Base-by-base conservation (phyloP, 768 basidiomycete genomes). In the Crucibulum laeve region DNA sequence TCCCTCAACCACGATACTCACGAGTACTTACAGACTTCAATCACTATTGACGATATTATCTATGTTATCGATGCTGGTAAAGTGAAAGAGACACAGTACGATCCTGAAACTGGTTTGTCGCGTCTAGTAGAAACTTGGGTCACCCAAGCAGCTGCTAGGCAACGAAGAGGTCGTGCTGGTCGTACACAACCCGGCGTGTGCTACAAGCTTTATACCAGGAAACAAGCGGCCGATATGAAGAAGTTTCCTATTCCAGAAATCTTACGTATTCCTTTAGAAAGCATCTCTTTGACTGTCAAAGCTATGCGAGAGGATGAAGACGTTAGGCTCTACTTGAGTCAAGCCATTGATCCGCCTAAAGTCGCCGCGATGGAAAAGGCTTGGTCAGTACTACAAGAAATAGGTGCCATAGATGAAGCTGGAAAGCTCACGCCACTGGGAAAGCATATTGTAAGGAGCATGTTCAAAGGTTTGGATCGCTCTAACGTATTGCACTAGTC, bases 101-200 rank as follows among this genome's bases (percentile, higher is more conserved):
- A 90, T 53, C 63, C 84, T 0, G 83, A 84, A 30, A 78, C 72
- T 1, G 80, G 85, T 19, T 67, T 96, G 51, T 86, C 90, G 22
- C 68, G 74, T 39, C 65, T 97, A n/a, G 77, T 76, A 4, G 93
- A 96, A 56, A 75, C 73, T 26, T 91, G 87, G 81, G 73, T 86
- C 42, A 82, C 80, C 5, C 77, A 74, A 46, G 93, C 93, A 0
- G 85, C 87, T 3, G 87, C 84, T 2, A 71, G 78, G 47, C 94
- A 97, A 56, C 71, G 94, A 43, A 69, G 92, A 47, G 94, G 94
- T 46, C 80, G 94, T 55, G 93, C 94, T 1, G 94, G 94, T 18
- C 79, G 94, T 43, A 93, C 87, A 2, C 80, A 76, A 46, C 80
- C 85, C 1, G 91, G 89, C 0, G 60, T 79, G 43, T 96, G 92